These are phyloP conservation scores for Pyricularia sp. DNA, from an alignment of 2,329 filamentous ascomycete genomes.

Conservation along the genomic window DNA sequence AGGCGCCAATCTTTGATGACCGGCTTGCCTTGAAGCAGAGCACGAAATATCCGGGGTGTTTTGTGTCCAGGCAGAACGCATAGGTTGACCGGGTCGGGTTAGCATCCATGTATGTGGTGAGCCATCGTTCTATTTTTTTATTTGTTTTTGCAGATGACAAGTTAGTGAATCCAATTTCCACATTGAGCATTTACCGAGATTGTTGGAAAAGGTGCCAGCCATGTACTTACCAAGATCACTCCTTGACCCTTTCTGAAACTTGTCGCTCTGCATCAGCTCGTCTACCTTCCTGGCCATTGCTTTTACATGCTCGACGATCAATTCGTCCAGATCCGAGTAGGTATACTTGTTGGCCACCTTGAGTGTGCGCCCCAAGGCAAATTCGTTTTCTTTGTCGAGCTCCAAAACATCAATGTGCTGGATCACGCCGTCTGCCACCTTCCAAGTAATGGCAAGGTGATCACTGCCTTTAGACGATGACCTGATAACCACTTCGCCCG, in stretches of 20 bases:
- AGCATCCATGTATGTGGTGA: slow-evolving; percentile 89
- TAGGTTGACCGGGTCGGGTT: slow-evolving; percentile 91
- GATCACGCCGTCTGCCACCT: slow-evolving; percentile 90
- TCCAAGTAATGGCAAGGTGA: slow-evolving; percentile 94
- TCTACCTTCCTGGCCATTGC: slow-evolving; percentile 97
- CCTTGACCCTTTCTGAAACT: slow-evolving; percentile 73
- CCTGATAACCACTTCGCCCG: slow-evolving; percentile 86
- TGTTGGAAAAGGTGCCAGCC: neutral
- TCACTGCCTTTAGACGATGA: slow-evolving; percentile 92
- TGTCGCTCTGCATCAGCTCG: slow-evolving; percentile 88
- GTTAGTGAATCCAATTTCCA: neutral
- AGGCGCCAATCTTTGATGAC: slow-evolving; percentile 57
- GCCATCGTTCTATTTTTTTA: slow-evolving; percentile 69
- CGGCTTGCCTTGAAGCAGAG: slow-evolving; percentile 91
- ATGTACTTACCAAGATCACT: slow-evolving; percentile 67
- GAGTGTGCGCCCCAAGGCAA: slow-evolving; percentile 76
- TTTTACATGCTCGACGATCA: slow-evolving; percentile 95
- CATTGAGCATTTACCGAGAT: neutral
- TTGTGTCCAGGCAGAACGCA: slow-evolving; percentile 86
- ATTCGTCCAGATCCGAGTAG: slow-evolving; percentile 90
- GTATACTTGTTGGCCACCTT: slow-evolving; percentile 79
- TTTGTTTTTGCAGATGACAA: slow-evolving; percentile 13
- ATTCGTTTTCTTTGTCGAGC: slow-evolving; percentile 93
- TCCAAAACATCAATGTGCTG: slow-evolving; percentile 97
- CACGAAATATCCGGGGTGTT: slow-evolving; percentile 87